Percentiles rank a stretch among this genome's conserved stretches.
Evolutionary conservation across 2,329 filamentous ascomycete genomes (phyloP).

Genomic region (Beauveria bassiana): DNA sequence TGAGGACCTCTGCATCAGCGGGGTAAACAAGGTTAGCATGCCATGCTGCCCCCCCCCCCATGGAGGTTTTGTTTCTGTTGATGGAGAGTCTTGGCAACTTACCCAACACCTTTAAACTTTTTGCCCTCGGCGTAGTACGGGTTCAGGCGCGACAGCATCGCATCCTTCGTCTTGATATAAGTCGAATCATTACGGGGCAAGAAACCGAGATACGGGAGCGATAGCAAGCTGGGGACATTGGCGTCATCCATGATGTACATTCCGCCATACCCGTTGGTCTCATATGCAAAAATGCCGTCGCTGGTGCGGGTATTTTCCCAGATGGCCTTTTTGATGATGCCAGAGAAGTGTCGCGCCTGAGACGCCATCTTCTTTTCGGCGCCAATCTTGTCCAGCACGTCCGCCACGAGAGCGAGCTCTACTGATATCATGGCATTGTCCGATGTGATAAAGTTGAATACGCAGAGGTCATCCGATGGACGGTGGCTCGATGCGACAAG

Average conservation of each 20-base stretch:
- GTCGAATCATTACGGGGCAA: slow-evolving; percentile 49
- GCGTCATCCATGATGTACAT: slow-evolving; percentile 64
- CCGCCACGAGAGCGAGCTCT: slow-evolving; percentile 50
- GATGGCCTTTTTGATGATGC: slow-evolving; percentile 64
- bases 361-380: slow-evolving; percentile 57
- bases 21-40: background rate
- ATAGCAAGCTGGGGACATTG: slow-evolving; percentile 60
- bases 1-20: slow-evolving; percentile 43
- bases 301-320: slow-evolving; percentile 31
- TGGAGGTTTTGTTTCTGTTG: background rate
- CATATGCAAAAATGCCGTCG: slow-evolving; percentile 66
- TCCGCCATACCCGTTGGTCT: slow-evolving; percentile 67
- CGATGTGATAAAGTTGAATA: slow-evolving; percentile 49
- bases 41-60: background rate
- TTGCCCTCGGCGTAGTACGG: slow-evolving; percentile 54
- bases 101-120: slow-evolving; percentile 21
- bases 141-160: slow-evolving; percentile 68
- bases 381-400: slow-evolving; percentile 59
- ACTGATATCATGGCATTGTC: slow-evolving; percentile 33
- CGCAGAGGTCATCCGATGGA: slow-evolving; percentile 76
- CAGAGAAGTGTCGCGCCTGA: slow-evolving; percentile 31
- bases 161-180: slow-evolving; percentile 72
- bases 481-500: slow-evolving; percentile 74
- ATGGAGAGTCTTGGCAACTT: background rate
- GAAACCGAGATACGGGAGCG: slow-evolving; percentile 57